Conservation (phyloP, 768 basidiomycete species). For the Suillus clintonianus region DNA sequence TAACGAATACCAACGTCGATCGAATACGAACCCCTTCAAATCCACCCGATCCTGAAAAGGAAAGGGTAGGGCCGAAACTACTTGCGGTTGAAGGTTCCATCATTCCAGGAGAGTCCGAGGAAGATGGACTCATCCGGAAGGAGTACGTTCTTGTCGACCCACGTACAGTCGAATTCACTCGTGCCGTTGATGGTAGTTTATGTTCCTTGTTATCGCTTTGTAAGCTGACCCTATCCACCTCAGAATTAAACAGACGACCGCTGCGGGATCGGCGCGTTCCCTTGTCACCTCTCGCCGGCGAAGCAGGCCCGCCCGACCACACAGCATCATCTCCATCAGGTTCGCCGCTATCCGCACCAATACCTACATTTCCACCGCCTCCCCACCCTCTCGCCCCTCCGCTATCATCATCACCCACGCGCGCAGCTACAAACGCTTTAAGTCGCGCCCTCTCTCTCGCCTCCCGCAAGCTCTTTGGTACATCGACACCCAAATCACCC, state of each 20-base stretch:
- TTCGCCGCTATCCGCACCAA: conserved; percentile 22
- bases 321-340: conserved; percentile 23
- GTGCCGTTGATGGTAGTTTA: conserved; percentile 81
- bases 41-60: conserved; percentile 12
- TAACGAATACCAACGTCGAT: conserved; percentile 4
- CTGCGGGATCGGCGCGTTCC: conserved; percentile 56
- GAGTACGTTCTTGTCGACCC: conserved; percentile 96
- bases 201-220: neutral
- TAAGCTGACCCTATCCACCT: conserved; percentile 13
- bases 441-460: conserved; percentile 80
- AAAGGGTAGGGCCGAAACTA: conserved; percentile 17
- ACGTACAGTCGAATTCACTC: conserved; percentile 88
- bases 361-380: conserved; percentile 60
- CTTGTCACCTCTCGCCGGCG: conserved; percentile 52
- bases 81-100: conserved; percentile 61
- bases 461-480: conserved; percentile 79
- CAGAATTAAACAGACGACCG: conserved; percentile 67
- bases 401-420: conserved; percentile 67
- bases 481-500: conserved; percentile 41
- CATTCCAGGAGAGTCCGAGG: conserved; percentile 83
- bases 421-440: conserved; percentile 71
- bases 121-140: conserved; percentile 73
- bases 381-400: conserved; percentile 51
- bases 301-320: conserved; percentile 39
- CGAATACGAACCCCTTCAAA: conserved; percentile 16